Conservation (phyloP, 495 filamentous ascomycete species). For the Baudoinia panamericana region DNA sequence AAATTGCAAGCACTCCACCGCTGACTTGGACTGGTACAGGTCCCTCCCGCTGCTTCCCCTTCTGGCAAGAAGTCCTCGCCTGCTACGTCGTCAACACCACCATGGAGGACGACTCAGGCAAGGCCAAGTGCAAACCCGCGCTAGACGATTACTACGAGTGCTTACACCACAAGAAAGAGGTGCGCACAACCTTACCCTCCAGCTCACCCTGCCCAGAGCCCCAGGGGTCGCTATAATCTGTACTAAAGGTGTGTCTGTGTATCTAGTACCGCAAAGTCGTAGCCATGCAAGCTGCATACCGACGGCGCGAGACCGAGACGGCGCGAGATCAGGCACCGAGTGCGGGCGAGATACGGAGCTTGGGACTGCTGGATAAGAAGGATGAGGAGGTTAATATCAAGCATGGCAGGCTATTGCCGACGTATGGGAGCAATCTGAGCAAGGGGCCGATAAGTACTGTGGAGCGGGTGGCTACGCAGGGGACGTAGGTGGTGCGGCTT, state of each 20-base stretch:
- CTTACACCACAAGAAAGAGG: constrained; percentile 95
- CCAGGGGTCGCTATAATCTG: too few species aligned
- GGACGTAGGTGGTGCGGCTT: too few species aligned
- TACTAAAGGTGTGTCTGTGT: too few species aligned
- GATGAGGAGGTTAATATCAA: constrained; percentile 61
- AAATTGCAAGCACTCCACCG: too few species aligned
- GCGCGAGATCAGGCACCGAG: constrained; percentile 61
- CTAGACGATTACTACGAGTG: constrained; percentile 98
- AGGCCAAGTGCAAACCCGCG: constrained; percentile 77
- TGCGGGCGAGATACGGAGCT: constrained; percentile 66
- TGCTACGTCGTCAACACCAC: constrained; percentile 36
- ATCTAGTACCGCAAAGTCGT: constrained; percentile 70
- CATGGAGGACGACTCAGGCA: constrained; percentile 56
- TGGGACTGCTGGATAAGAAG: constrained; percentile 62
- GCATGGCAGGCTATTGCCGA: constrained; percentile 24
- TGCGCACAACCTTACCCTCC: constrained; percentile 30
- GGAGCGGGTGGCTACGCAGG: constrained; percentile 4
- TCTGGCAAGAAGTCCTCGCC: constrained; percentile 64
- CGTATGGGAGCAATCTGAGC: constrained; percentile 4
- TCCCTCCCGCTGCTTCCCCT: constrained; percentile 86
- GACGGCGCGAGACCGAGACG: constrained; percentile 62
- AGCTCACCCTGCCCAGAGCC: too few species aligned
- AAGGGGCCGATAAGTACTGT: not conserved
- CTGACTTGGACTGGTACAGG: constrained; percentile 37
- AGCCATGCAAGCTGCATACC: constrained; percentile 74